These are phyloP conservation scores for Salix suchowensis DNA, from an alignment of 345 rosid species.

Conservation along the genomic window DNA sequence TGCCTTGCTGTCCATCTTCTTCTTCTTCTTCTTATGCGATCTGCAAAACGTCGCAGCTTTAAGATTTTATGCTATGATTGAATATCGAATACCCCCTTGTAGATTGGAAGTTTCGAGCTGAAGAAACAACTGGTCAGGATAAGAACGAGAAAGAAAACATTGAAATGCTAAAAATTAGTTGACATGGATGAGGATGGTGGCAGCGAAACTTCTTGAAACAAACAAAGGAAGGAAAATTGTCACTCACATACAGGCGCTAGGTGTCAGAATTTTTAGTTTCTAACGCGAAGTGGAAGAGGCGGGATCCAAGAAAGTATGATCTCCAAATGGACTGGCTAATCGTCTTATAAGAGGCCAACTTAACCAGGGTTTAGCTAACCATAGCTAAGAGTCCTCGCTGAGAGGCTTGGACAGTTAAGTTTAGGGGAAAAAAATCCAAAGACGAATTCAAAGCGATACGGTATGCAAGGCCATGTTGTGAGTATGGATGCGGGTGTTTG, in stretches of 20 bases:
- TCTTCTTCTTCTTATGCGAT: not conserved
- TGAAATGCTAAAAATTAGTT: not conserved
- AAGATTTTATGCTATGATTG: too few relatives aligned
- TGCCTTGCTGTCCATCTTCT: constrained; percentile 3
- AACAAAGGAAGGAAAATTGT: not conserved
- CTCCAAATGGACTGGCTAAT: not conserved
- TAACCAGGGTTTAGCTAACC: constrained; percentile 10
- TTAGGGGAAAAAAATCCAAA: too few relatives aligned
- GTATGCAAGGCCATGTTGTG: too few relatives aligned
- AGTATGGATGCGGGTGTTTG: too few relatives aligned
- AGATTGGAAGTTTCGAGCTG: too few relatives aligned
- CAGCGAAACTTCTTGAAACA: not conserved
- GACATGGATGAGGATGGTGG: not conserved
- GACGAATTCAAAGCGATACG: too few relatives aligned
- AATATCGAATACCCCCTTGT: too few relatives aligned
- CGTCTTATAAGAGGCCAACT: constrained; percentile 1
- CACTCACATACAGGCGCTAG: too few relatives aligned
- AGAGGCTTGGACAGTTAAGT: not conserved
- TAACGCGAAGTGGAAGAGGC: not conserved
- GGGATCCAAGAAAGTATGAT: not conserved
- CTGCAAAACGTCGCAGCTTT: too few relatives aligned
- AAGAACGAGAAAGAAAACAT: not conserved
- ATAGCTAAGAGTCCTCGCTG: not conserved
- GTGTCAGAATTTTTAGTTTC: not conserved
- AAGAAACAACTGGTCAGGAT: not conserved